Base-by-base conservation (phyloP, 768 basidiomycete genomes). In the Agaricus sinodeliciosus region DNA sequence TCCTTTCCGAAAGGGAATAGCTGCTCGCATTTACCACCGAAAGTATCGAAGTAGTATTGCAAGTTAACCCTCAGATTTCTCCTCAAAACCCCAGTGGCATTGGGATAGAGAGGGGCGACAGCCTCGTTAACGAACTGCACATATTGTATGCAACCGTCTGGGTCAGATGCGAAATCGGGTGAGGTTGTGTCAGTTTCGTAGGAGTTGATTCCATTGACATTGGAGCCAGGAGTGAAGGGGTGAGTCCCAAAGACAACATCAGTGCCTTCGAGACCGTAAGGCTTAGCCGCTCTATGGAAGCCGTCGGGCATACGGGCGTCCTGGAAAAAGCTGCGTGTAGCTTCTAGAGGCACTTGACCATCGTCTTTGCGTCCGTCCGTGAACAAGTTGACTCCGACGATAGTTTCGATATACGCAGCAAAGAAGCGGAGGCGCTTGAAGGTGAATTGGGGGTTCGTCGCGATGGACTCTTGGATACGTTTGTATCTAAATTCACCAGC, bases 401-500 rank as follows among this genome's bases (percentile, higher is more conserved):
- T 42, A 11, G 57, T 51, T 34, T 59, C 58, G 37, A 51, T 56
- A 41, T 51, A 61, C 2, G 54, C 56, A 16, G 54, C 55, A 34
- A 55, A 51, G 48, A 48, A 59, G 22, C 54, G 54, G 16, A 56
- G 56, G 12, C 55, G 49, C 13, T 51, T 18, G 34, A 60, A 57
- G 8, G 49, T 45, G 45, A 60, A 62, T 6, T 57, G 35, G 3
- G 59, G 61, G 39, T 62, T 62, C 3, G 54, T 60, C 15, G 56
- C 56, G 13, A 60, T 62, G 5, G 61, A 62, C 5, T 62, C 54
- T 45, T 58, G 54, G 39, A 62, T 60, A 22, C 56, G 54, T 13
- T 57, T 48, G 26, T 22, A 54, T 12, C 57, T 51, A 18, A 59
- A 53, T 34, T 62, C 58, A 6, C 54, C 48, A 5, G 59, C 58